Conservation (phyloP, 75 land plant genomes). For the Azolla pinnata region DNA sequence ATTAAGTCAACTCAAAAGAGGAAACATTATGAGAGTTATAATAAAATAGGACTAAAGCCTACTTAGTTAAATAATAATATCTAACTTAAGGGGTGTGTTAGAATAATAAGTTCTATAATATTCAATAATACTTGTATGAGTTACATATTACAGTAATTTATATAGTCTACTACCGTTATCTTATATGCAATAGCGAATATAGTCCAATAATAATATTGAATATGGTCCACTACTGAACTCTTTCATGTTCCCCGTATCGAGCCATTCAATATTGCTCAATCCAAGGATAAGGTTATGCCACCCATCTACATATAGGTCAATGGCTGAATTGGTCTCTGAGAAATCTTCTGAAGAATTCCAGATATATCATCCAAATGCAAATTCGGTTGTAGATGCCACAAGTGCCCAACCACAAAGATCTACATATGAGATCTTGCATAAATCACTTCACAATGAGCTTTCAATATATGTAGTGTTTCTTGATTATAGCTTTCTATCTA, state of each 20-base stretch:
- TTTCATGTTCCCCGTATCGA: constrained; percentile 11
- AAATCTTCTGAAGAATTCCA: constrained; percentile 5
- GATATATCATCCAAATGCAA: constrained; percentile 12
- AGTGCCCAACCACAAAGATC: constrained; percentile 10
- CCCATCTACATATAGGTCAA: constrained; percentile 8
- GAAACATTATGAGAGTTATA: background rate
- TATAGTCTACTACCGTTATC: too few species aligned
- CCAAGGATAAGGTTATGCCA: constrained; percentile 11
- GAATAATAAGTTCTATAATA: too few species aligned
- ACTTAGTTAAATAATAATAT: background rate
- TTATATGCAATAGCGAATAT: too few species aligned
- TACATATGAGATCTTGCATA: constrained; percentile 7
- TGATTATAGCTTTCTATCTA: background rate
- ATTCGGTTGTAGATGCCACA: constrained; percentile 15
- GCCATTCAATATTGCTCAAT: constrained; percentile 7
- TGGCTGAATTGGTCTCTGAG: constrained; percentile 11
- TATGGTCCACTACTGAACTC: too few species aligned
- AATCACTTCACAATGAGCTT: background rate
- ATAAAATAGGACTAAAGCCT: background rate
- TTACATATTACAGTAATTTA: too few species aligned
- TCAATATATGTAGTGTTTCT: background rate
- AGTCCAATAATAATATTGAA: too few species aligned
- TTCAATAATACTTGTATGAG: too few species aligned
- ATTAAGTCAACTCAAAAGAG: constrained; percentile 4
- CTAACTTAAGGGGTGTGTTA: background rate